These are phyloP conservation scores for Fusarium transvaalense DNA, from an alignment of 2,329 filamentous ascomycete species.

Conservation along the genomic window DNA sequence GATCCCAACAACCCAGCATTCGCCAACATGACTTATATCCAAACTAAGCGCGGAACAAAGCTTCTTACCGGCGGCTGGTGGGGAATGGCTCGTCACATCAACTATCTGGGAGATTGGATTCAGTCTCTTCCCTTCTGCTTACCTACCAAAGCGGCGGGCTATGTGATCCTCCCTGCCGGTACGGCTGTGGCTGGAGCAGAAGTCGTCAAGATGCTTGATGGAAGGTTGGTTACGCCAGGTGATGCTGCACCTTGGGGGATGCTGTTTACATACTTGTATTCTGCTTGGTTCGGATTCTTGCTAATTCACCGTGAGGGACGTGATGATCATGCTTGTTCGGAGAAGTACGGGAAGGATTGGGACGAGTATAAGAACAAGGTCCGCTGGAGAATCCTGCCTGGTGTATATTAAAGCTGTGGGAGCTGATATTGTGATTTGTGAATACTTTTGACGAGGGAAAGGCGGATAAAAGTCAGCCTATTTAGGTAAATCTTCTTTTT, in stretches of 20 bases:
- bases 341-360: conserved; percentile 93
- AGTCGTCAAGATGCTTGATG: conserved; percentile 67
- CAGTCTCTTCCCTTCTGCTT: conserved; percentile 89
- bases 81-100: conserved; percentile 90
- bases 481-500: too few relatives aligned
- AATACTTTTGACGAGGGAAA: too few relatives aligned
- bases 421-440: too few relatives aligned
- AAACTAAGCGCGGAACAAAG: conserved; percentile 83
- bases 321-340: conserved; percentile 86
- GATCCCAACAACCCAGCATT: conserved; percentile 83
- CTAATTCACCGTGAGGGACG: conserved; percentile 85
- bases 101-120: conserved; percentile 93
- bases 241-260: conserved; percentile 84
- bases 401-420: conserved; percentile 58
- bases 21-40: conserved; percentile 81
- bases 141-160: conserved; percentile 85
- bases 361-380: conserved; percentile 84
- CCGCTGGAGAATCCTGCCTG: conserved; percentile 81
- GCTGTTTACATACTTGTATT: conserved; percentile 90
- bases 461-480: too few relatives aligned
- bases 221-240: conserved; percentile 74
- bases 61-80: conserved; percentile 90
- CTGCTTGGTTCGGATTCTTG: conserved; percentile 87
- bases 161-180: conserved; percentile 71
- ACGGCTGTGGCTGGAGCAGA: conserved; percentile 56